phyloP scores from a whole-genome alignment of 768 basidiomycete genomes.

The Strobilomyces echinocephalus region DNA sequence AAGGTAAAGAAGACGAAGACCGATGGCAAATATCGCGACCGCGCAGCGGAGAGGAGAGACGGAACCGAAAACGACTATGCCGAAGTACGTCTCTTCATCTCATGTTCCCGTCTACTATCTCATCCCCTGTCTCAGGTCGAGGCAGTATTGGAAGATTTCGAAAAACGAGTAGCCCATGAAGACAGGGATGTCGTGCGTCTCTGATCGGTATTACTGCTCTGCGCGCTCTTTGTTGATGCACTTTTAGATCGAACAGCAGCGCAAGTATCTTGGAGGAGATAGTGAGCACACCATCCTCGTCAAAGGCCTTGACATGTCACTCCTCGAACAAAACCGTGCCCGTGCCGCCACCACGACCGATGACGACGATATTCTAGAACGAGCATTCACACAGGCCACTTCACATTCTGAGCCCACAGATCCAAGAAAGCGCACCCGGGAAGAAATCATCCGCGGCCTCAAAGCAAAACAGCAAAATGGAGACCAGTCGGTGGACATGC shows the following conservation, averaged over 20 bases:
- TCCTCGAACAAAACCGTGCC: constrained; percentile 81
- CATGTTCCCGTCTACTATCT: not conserved
- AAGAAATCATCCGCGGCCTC: constrained; percentile 67
- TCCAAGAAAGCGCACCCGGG: constrained; percentile 71
- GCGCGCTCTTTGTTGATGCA: not conserved
- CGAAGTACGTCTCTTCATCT: constrained; percentile 39
- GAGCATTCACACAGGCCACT: constrained; percentile 54
- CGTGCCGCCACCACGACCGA: constrained; percentile 52
- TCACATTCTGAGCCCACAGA: constrained; percentile 19
- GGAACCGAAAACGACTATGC: constrained; percentile 73
- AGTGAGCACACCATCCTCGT: constrained; percentile 81
- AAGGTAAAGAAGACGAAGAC: constrained; percentile 66
- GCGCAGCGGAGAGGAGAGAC: constrained; percentile 66
- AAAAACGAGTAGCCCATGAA: constrained; percentile 54
- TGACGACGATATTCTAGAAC: constrained; percentile 80
- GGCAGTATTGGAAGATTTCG: constrained; percentile 77
- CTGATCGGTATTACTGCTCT: not conserved
- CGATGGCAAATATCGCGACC: constrained; percentile 61
- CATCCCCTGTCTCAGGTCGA: constrained; percentile 50
- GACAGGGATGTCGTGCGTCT: constrained; percentile 55
- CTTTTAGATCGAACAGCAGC: constrained; percentile 64
- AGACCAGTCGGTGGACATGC: constrained; percentile 9
- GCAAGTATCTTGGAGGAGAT: constrained; percentile 80
- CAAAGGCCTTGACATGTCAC: constrained; percentile 83
- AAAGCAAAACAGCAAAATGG: constrained; percentile 54